phyloP scores from a whole-genome alignment of 305 asterid genomes.

The Fraxinus sp. region DNA sequence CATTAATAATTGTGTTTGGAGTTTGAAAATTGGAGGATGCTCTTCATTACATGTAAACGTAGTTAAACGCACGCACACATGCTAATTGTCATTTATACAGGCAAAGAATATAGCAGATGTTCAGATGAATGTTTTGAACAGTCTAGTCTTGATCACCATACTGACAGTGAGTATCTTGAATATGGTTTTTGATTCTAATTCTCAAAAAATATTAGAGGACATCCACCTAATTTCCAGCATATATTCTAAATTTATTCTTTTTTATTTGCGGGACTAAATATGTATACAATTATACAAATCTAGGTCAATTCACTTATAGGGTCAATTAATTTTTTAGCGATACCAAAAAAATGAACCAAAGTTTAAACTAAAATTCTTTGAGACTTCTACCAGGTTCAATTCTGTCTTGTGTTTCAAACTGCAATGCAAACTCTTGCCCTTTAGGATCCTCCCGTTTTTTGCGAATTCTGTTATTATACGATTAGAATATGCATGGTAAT shows the following conservation, averaged over 20 bases:
- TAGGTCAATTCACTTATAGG: constrained; percentile 10
- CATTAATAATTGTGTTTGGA: not conserved
- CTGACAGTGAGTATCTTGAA: constrained; percentile 9
- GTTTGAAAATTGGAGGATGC: not conserved
- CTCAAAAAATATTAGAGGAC: constrained; percentile 1
- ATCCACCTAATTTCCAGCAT: not conserved
- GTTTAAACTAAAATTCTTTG: not conserved
- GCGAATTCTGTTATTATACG: not conserved
- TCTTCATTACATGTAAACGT: not conserved
- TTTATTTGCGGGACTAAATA: not conserved
- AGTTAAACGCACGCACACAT: not conserved
- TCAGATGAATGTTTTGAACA: constrained; percentile 18
- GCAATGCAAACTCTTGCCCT: constrained; percentile 12
- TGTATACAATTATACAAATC: not conserved
- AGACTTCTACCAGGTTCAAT: not conserved
- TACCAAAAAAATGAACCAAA: not conserved
- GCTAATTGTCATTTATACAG: not conserved
- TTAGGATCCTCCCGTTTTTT: constrained; percentile 12
- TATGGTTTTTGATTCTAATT: constrained; percentile 18
- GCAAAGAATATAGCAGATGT: not conserved
- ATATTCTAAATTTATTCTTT: not conserved
- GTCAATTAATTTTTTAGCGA: constrained; percentile 14
- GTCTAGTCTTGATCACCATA: constrained; percentile 20
- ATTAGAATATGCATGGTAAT: constrained; percentile 12
- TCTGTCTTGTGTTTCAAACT: not conserved